These are phyloP conservation scores for Cordyceps cateniannulata DNA, from an alignment of 2,329 filamentous ascomycete species.

Conservation along the genomic window DNA sequence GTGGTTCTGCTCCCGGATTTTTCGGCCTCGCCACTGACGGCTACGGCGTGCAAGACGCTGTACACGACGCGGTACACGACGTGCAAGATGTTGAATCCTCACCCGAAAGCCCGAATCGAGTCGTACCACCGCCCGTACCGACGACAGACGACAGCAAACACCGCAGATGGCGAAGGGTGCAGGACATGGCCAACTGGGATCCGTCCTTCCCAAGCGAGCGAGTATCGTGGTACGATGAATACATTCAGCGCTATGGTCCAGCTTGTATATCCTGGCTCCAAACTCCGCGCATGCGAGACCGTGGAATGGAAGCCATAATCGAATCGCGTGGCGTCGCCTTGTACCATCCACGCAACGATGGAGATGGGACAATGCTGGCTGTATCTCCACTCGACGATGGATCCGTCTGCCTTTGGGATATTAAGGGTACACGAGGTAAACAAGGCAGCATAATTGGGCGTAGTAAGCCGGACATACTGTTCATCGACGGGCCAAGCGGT, in stretches of 20 bases:
- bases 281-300: constrained; percentile 43
- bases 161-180: constrained; percentile 23
- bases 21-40: not conserved
- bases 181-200: constrained; percentile 75
- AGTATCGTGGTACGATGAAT: constrained; percentile 83
- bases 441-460: constrained; percentile 59
- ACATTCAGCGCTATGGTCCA: constrained; percentile 72
- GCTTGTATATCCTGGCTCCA: constrained; percentile 74
- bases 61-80: not conserved
- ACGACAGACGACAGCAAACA: constrained; percentile 22
- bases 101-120: constrained; percentile 19
- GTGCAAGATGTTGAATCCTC: not conserved
- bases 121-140: constrained; percentile 28
- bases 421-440: constrained; percentile 47
- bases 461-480: constrained; percentile 62
- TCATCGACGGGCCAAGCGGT: constrained; percentile 42
- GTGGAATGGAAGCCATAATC: constrained; percentile 38
- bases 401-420: constrained; percentile 81
- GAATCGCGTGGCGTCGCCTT: constrained; percentile 72
- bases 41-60: not conserved
- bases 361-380: constrained; percentile 43
- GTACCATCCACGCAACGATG: constrained; percentile 47
- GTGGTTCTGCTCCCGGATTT: not conserved
- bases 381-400: constrained; percentile 80
- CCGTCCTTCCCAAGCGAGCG: constrained; percentile 65